Evolutionary conservation across 1,284 basidiomycete species (phyloP), one percentile per base, ranked within the genome.

Genomic region (Coniophora puteana): DNA sequence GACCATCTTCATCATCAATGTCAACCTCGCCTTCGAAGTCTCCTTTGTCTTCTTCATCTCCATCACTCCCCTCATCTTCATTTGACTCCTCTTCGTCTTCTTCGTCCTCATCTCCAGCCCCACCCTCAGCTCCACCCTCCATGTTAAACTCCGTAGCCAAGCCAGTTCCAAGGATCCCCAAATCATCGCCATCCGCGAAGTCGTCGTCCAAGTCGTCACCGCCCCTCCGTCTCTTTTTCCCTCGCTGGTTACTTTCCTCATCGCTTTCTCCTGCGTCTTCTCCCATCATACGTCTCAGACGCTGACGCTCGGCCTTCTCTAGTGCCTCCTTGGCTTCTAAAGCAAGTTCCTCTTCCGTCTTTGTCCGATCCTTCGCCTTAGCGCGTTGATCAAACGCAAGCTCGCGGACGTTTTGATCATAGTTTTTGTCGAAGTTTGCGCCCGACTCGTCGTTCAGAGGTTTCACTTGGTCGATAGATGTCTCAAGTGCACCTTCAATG

Each of bases 151-250:
- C 62, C 2, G 51, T 58, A 8, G 16, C 65, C 51, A 81, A 55
- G 38, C 84, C 75, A 49, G 67, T 52, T 41, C 86, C 76, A 35
- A 78, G 64, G 3, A 63, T 76, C 48, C 48, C 53, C 55, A 60
- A 66, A 7, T 66, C 67, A 13, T 72, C 76, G 16, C 78, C 78
- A 12, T 73, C 76, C 42, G 65, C 54, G 45, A 93, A 95, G 62
- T 97, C 94, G 56, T 97, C 94, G 12, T 94, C 94, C 31, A 98
- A 66, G 59, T 98, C 95, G 62, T 98, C 95, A 25, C 75, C 76
- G 55, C 79, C 79, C 50, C 75, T 59, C 53, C 71, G 61, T 47
- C 78, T 70, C 52, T 72, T 65, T 49, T 44, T 52, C 51, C 55
- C 71, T 52, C 67, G 68, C 51, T 62, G 62, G 23, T 46, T 51